phyloP scores from a whole-genome alignment of 2,329 filamentous ascomycete genomes.

The Gliomastix tumulicola region DNA sequence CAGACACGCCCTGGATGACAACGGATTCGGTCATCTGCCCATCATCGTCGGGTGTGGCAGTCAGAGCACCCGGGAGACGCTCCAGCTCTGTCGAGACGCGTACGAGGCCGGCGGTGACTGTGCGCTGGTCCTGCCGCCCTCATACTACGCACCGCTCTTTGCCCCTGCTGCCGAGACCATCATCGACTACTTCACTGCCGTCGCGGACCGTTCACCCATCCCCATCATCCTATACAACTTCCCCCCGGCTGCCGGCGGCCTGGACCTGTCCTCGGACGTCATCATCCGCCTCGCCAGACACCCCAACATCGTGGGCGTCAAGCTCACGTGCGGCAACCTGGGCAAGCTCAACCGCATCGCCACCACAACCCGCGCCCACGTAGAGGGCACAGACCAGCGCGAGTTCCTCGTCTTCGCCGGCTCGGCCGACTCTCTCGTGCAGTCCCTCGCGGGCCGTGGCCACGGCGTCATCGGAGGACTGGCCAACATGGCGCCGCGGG shows the following conservation, averaged over 20 bases:
- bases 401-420: conserved; percentile 64
- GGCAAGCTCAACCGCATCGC: conserved; percentile 60
- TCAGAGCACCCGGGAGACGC: conserved; percentile 66
- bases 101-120: conserved; percentile 65
- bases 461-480: conserved; percentile 67
- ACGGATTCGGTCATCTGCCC: conserved; percentile 58
- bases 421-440: conserved; percentile 66
- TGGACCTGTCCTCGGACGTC: conserved; percentile 58
- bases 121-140: conserved; percentile 68
- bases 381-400: too few species aligned
- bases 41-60: conserved; percentile 73
- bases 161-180: conserved; percentile 52
- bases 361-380: conserved; percentile 50
- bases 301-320: conserved; percentile 61
- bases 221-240: conserved; percentile 66
- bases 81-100: conserved; percentile 63
- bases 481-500: conserved; percentile 63
- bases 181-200: conserved; percentile 57
- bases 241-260: conserved; percentile 54
- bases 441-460: conserved; percentile 60
- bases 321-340: conserved; percentile 65
- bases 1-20: conserved; percentile 57
- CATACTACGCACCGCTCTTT: conserved; percentile 66
- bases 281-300: conserved; percentile 54
- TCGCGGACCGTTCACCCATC: conserved; percentile 56